Conservation (phyloP, 2,329 filamentous ascomycete genomes). For the Stagonosporopsis cucurbitacearum region DNA sequence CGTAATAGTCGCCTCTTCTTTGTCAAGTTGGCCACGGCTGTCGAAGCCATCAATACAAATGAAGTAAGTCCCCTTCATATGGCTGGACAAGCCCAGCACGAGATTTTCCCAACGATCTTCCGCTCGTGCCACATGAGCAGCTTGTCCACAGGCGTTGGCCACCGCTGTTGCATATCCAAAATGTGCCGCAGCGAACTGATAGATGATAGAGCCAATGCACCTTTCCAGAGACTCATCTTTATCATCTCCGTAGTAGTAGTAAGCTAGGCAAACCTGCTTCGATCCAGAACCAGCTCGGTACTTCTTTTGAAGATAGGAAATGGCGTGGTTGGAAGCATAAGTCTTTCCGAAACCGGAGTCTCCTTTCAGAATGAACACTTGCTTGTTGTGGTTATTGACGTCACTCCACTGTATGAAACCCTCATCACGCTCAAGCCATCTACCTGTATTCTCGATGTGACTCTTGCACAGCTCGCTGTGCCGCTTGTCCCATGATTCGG, state of each 20-base stretch:
- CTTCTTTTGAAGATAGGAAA: neutral
- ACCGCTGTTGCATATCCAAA: slow-evolving; percentile 19
- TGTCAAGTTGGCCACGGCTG: neutral
- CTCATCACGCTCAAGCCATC: neutral
- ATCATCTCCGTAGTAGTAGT: slow-evolving; percentile 26
- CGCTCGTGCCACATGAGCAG: neutral
- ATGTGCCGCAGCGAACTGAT: slow-evolving; percentile 19
- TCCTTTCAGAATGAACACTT: neutral
- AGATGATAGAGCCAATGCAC: slow-evolving; percentile 24
- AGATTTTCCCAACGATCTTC: slow-evolving; percentile 4
- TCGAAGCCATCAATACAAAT: slow-evolving; percentile 23
- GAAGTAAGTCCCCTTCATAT: slow-evolving; percentile 24
- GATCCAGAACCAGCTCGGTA: neutral
- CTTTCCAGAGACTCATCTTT: slow-evolving; percentile 19
- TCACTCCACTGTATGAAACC: neutral
- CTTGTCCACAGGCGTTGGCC: slow-evolving; percentile 8
- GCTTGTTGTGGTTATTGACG: neutral
- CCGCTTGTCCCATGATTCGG: neutral
- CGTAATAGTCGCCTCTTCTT: too few relatives aligned
- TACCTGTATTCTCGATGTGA: neutral
- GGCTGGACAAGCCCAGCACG: neutral
- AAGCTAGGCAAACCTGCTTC: slow-evolving; percentile 11
- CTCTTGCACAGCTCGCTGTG: neutral
- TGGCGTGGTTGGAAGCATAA: neutral
- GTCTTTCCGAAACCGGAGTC: slow-evolving; percentile 6